Conservation (phyloP, 305 asterid species). For the Plantago rigida region DNA sequence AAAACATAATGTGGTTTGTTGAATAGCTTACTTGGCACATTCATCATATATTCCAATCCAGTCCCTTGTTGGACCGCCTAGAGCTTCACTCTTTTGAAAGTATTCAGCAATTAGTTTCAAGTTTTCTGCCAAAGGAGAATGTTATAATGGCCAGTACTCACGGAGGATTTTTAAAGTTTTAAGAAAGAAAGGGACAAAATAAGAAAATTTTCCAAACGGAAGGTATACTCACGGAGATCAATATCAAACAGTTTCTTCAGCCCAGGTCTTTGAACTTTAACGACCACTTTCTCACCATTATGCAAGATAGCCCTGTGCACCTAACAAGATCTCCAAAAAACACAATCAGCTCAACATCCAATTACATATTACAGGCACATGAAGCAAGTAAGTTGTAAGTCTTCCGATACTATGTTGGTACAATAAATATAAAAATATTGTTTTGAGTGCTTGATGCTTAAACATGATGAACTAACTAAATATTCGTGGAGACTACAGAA, state of each 20-base stretch:
- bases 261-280: conserved; percentile 95
- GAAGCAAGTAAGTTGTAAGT: conserved; percentile 1
- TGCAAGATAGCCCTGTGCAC: conserved; percentile 92
- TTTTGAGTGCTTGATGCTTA: too few relatives aligned
- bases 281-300: conserved; percentile 75
- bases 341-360: conserved; percentile 30
- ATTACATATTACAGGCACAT: not conserved
- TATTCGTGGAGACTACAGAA: too few relatives aligned
- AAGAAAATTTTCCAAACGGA: conserved; percentile 1
- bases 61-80: conserved; percentile 85
- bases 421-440: not conserved
- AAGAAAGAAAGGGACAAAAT: not conserved
- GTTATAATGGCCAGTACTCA: conserved; percentile 5
- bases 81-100: conserved; percentile 80
- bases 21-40: conserved; percentile 73
- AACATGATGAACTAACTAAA: too few relatives aligned
- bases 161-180: too few relatives aligned
- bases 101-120: conserved; percentile 77
- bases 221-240: conserved; percentile 61
- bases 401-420: not conserved
- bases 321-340: conserved; percentile 33
- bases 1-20: not conserved
- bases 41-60: conserved; percentile 91
- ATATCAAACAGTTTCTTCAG: conserved; percentile 79
- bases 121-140: conserved; percentile 47